These are phyloP conservation scores for Aphanomyces astaci DNA, from an alignment of 352 stramenopile genomes.

Conservation along the genomic window DNA sequence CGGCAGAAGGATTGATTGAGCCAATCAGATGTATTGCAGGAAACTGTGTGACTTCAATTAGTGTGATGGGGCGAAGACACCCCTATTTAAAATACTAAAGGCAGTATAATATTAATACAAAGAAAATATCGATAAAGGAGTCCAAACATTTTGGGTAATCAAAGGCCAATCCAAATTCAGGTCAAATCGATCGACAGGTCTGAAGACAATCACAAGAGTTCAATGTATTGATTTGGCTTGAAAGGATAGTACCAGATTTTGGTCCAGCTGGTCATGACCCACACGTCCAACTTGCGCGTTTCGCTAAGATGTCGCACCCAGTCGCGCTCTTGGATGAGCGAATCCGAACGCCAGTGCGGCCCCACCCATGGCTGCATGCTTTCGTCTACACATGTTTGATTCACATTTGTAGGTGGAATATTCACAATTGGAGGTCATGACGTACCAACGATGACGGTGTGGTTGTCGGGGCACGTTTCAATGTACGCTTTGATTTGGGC, in stretches of 20 bases:
- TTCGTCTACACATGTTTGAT: slow-evolving; percentile 43
- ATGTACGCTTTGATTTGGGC: slow-evolving; percentile 84
- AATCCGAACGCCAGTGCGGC: slow-evolving; percentile 74
- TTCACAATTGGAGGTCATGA: background rate
- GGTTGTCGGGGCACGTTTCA: slow-evolving; percentile 71
- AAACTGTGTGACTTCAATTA: too few relatives aligned
- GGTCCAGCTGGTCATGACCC: slow-evolving; percentile 88
- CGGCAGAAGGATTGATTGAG: too few relatives aligned
- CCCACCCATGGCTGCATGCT: slow-evolving; percentile 89
- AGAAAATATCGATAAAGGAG: too few relatives aligned
- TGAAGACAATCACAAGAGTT: too few relatives aligned
- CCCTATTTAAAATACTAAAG: too few relatives aligned
- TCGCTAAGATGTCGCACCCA: slow-evolving; percentile 70
- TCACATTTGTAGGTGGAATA: background rate
- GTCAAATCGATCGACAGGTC: too few relatives aligned
- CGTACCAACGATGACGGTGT: slow-evolving; percentile 80
- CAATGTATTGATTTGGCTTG: too few relatives aligned
- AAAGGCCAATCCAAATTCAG: too few relatives aligned
- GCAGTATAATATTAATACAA: too few relatives aligned
- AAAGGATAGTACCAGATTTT: slow-evolving; percentile 78
- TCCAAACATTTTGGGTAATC: too few relatives aligned
- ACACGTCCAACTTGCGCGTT: slow-evolving; percentile 77
- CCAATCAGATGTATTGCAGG: too few relatives aligned
- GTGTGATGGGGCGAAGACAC: too few relatives aligned
- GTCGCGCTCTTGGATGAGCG: slow-evolving; percentile 78